Evolutionary conservation across 208 protist genomes (phyloP).

Genomic region (Leishmania amazonensis): DNA sequence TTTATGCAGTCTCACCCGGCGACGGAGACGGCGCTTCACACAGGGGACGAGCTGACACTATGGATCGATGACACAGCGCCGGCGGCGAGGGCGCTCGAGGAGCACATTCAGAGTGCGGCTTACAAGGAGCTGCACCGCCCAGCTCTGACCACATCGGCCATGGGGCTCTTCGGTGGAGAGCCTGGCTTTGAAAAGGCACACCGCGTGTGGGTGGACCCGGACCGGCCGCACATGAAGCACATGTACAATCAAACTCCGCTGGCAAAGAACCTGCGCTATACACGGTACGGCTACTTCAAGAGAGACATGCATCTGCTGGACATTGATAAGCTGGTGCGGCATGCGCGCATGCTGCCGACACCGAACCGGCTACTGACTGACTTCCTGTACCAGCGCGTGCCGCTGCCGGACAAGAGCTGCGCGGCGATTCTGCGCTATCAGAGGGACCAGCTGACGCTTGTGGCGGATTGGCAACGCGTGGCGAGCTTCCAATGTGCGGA

Average conservation of each 20-base stretch:
- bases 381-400: slow-evolving; percentile 91
- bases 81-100: slow-evolving; percentile 39
- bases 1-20: slow-evolving; percentile 23
- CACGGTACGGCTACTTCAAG: slow-evolving; percentile 92
- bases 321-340: slow-evolving; percentile 90
- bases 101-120: slow-evolving; percentile 62
- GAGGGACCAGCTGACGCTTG: slow-evolving; percentile 72
- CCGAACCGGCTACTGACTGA: slow-evolving; percentile 85
- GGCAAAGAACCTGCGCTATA: slow-evolving; percentile 87
- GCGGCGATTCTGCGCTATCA: slow-evolving; percentile 86
- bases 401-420: slow-evolving; percentile 80
- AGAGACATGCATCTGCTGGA: slow-evolving; percentile 91
- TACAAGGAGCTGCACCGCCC: slow-evolving; percentile 90
- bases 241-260: slow-evolving; percentile 88
- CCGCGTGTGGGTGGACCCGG: slow-evolving; percentile 91
- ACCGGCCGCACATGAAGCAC: slow-evolving; percentile 90
- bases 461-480: slow-evolving; percentile 63
- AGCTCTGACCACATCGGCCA: slow-evolving; percentile 72
- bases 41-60: slow-evolving; percentile 17
- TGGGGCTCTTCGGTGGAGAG: slow-evolving; percentile 91
- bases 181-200: slow-evolving; percentile 91
- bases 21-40: not conserved
- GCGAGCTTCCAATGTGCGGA: slow-evolving; percentile 61
- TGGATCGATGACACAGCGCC: slow-evolving; percentile 83
- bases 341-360: slow-evolving; percentile 88